A percentile compares a stretch with the other conserved stretches of the same genome.
phyloP scores from a whole-genome alignment of 2,329 filamentous ascomycete genomes.

The Colletotrichum spinosum region DNA sequence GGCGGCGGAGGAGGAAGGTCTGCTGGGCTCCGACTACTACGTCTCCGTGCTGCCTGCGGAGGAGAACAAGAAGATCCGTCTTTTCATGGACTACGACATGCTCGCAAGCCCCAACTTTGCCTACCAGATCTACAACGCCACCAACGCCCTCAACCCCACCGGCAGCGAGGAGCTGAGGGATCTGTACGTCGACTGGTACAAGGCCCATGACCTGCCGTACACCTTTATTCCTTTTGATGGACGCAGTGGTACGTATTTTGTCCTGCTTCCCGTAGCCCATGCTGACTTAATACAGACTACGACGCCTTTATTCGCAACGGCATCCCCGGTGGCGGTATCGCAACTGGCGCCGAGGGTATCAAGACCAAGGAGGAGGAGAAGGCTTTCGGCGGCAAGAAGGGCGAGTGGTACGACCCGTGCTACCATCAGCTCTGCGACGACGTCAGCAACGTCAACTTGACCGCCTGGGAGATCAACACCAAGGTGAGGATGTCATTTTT shows the following conservation, averaged over 20 bases:
- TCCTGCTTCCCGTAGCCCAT: too few species aligned
- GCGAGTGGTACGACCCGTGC: slow-evolving; percentile 68
- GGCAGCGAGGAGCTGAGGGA: slow-evolving; percentile 78
- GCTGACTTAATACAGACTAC: slow-evolving; percentile 65
- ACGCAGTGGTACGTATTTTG: slow-evolving; percentile 58
- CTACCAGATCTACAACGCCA: slow-evolving; percentile 78
- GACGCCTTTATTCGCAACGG: slow-evolving; percentile 79
- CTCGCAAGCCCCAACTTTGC: slow-evolving; percentile 74
- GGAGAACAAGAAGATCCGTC: slow-evolving; percentile 72
- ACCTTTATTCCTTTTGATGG: slow-evolving; percentile 82
- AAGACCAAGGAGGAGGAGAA: slow-evolving; percentile 76
- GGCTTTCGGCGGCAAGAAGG: slow-evolving; percentile 78
- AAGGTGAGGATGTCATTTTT: slow-evolving; percentile 55
- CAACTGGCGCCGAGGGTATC: slow-evolving; percentile 81
- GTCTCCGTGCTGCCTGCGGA: slow-evolving; percentile 63
- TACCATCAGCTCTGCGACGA: slow-evolving; percentile 74
- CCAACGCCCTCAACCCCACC: slow-evolving; percentile 75
- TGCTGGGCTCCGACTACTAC: slow-evolving; percentile 73
- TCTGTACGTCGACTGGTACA: slow-evolving; percentile 77
- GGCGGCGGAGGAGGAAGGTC: slow-evolving; percentile 75
- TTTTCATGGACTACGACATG: slow-evolving; percentile 80
- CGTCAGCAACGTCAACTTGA: slow-evolving; percentile 66
- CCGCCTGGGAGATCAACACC: slow-evolving; percentile 71
- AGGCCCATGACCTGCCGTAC: slow-evolving; percentile 70
- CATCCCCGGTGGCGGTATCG: slow-evolving; percentile 80